A percentile compares a stretch with the other conserved stretches of the same genome.
These are phyloP conservation scores for Hawksworthiomyces lignivorus DNA, from an alignment of 2,329 filamentous ascomycete species.

Conservation along the genomic window DNA sequence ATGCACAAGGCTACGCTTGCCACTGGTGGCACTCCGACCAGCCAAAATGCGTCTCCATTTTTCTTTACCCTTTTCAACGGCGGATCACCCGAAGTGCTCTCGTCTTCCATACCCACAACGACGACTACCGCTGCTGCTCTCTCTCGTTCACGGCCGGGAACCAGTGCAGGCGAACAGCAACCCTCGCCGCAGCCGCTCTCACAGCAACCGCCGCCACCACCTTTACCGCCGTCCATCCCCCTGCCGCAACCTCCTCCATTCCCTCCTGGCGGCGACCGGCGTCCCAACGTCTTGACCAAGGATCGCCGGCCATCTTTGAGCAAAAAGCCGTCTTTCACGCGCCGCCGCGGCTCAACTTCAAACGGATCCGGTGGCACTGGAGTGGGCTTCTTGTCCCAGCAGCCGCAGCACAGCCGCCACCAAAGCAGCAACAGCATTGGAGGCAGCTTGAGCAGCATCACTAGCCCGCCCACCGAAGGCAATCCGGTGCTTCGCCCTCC, in stretches of 20 bases:
- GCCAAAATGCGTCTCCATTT: slow-evolving; percentile 20
- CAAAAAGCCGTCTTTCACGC: slow-evolving; percentile 45
- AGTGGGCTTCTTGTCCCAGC: slow-evolving; percentile 1
- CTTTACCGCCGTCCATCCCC: slow-evolving; percentile 12
- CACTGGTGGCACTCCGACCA: slow-evolving; percentile 16
- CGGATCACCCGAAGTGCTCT: too few species aligned
- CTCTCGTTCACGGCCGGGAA: slow-evolving; percentile 25
- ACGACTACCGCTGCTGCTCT: slow-evolving; percentile 9
- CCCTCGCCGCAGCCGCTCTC: not conserved
- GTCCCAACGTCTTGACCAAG: slow-evolving; percentile 29
- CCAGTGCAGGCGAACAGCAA: slow-evolving; percentile 26
- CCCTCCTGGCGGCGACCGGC: slow-evolving; percentile 5
- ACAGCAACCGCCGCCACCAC: slow-evolving; percentile 11
- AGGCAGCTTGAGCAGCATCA: not conserved
- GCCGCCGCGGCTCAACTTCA: slow-evolving; percentile 31
- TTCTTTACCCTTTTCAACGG: slow-evolving; percentile 19
- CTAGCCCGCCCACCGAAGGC: not conserved
- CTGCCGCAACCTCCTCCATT: slow-evolving; percentile 1
- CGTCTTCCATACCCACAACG: slow-evolving; percentile 16
- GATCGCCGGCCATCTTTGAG: slow-evolving; percentile 46
- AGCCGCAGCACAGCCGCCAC: slow-evolving; percentile 3
- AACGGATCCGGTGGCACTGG: slow-evolving; percentile 15
- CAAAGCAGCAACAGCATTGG: slow-evolving; percentile 14
- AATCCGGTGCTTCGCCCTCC: not conserved
- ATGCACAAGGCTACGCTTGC: slow-evolving; percentile 17